Base-by-base conservation (phyloP, 2,329 filamentous ascomycete species). In the Claviceps quebecensis region DNA sequence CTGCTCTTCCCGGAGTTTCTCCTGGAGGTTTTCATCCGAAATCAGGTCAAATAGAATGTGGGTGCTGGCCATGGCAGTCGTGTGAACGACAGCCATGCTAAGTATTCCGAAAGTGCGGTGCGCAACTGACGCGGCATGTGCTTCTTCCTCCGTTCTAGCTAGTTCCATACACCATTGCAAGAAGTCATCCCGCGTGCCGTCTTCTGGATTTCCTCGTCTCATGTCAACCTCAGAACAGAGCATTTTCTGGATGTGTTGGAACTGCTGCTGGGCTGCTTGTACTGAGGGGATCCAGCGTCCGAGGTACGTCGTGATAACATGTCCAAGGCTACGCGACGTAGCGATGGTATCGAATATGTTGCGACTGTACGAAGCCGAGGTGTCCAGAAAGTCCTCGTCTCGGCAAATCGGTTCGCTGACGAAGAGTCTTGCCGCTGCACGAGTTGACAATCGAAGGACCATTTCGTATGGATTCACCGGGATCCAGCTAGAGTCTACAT, bases 81-180 rank as follows among this genome's bases (percentile, higher is more conserved):
- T 57, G n/a, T 57, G 56, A 23, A 57, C 53, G 17, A 54, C 52
- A 23, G 56, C 56, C 53, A 57, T 56, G 50, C 56, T 53, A 11
- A 57, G 34, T 14, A 56, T 56, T 5, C 55, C 55, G 3, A 56
- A 45, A 4, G 55, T 56, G n/a, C 55, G 53, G 16, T 54, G 51
- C 1, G 49, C 53, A 3, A 56, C 40, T 3, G 55, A 44, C 16
- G 50, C 49, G 2, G 55, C 53, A 8, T 50, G 23, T 5, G 55
- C 29, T 37, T 56, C 55, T 4, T 55, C 45, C 41, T 53, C 47
- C 13, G 40, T 56, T 1, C 51, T 48, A 8, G 55, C 55, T 37
- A 56, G 17, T 4, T 56, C 55, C 22, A 53, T 56, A 43, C 55
- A 56, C 55, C 55, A 56, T 36, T 56, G 55, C 1, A 56, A 41